phyloP scores from a whole-genome alignment of 257 asterid genomes.

The Fraxinus cuspidata region DNA sequence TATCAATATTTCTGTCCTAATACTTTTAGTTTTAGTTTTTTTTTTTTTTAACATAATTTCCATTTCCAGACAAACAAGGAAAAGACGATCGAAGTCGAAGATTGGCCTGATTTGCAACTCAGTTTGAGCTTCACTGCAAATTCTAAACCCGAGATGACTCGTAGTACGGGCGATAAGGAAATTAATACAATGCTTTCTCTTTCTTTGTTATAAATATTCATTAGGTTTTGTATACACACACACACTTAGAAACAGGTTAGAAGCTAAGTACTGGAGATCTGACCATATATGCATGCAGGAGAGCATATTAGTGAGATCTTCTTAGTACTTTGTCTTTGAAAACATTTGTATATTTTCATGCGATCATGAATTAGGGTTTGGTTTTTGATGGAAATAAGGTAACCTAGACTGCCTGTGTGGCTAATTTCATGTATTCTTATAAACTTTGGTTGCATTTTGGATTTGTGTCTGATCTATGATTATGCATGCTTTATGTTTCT shows the following conservation, averaged over 20 bases:
- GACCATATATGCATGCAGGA: constrained; percentile 44
- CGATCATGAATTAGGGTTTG: neutral
- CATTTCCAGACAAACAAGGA: constrained; percentile 48
- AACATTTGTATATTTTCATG: neutral
- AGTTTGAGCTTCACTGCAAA: constrained; percentile 41
- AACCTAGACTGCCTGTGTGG: neutral
- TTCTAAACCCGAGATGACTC: constrained; percentile 27
- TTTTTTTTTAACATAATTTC: neutral
- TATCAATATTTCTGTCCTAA: neutral
- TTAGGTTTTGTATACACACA: too few species aligned
- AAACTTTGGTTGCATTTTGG: neutral
- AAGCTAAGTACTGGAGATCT: constrained; percentile 71
- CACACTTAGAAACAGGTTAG: neutral
- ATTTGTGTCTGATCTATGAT: neutral
- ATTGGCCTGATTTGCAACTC: constrained; percentile 55
- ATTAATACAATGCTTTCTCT: constrained; percentile 82
- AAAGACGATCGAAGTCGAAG: constrained; percentile 29
- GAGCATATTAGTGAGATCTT: constrained; percentile 73
- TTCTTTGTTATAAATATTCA: constrained; percentile 28
- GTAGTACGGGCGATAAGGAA: constrained; percentile 42
- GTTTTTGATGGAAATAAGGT: neutral
- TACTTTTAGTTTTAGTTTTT: neutral
- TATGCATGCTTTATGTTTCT: too few species aligned
- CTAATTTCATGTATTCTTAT: neutral
- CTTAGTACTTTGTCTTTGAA: constrained; percentile 48